Base-by-base conservation (phyloP, 2,329 filamentous ascomycete species). In the Alternaria ventricosa region DNA sequence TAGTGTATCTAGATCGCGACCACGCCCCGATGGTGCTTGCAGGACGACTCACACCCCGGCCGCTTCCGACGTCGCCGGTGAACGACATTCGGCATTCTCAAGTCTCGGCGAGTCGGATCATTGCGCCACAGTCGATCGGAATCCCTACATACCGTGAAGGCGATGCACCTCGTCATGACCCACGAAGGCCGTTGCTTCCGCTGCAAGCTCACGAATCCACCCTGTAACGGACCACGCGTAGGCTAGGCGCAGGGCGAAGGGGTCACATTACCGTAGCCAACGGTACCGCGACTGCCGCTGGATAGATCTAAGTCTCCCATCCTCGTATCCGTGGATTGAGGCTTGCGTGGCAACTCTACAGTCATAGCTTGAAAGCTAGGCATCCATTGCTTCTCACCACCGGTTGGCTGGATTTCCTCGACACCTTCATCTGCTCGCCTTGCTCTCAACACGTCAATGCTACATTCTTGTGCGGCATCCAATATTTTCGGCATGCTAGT, bases 31-130 rank as follows among this genome's bases (percentile, higher is more conserved):
- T 55, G 49, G 56, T 55, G 55, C 55, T 41, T 60, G 43, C 59
- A 56, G 50, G 33, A 49, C 36, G 55, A 64, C 63, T 56, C 55
- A 58, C 23, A 28, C 58, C 25, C 60, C 63, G 61, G 44, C 27
- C 62, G 50, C 57, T 67, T 30, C 60, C 71, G 62, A 46, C 25
- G 10, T 53, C 56, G 54, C 66, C 64, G 64, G 57, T 68, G 60
- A 62, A 59, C 50, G 23, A n/a, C 27, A 45, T 55, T 61, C 44
- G 55, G 60, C 50, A 61, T 43, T 55, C 63, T 41, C 63, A 66
- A 43, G 50, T 67, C 22, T 71, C 59, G 66, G 68, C 44, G 63
- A 25, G 20, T 44, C 45, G 53, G 51, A 55, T 47, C 46, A 55
- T 33, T 55, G 53, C 50, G 61, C 46, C 58, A 60, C 46, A 45